Conservation (phyloP, 495 filamentous ascomycete species). For the Halenospora varia region DNA sequence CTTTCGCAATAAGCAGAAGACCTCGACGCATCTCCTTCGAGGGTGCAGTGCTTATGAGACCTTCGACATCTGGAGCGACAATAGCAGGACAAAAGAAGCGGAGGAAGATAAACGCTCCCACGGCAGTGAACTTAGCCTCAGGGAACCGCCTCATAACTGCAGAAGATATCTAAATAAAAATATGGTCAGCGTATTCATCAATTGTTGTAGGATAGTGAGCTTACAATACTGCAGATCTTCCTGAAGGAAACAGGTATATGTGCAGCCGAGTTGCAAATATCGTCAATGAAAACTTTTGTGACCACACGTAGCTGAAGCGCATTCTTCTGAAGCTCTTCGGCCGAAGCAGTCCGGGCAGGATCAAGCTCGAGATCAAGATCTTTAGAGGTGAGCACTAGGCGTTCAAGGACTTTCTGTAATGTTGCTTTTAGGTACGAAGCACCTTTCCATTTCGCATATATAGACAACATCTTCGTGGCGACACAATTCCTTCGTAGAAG, state of each 20-base stretch:
- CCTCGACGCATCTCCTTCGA: conserved; percentile 64
- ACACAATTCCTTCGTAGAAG: conserved; percentile 60
- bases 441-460: conserved; percentile 67
- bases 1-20: conserved; percentile 61
- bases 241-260: conserved; percentile 59
- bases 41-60: conserved; percentile 49
- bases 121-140: conserved; percentile 67
- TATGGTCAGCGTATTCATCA: background rate
- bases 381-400: conserved; percentile 54
- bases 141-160: conserved; percentile 55
- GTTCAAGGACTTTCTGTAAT: conserved; percentile 56
- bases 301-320: conserved; percentile 55
- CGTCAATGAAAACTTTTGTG: conserved; percentile 62
- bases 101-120: conserved; percentile 65
- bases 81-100: conserved; percentile 69
- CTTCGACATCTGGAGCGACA: conserved; percentile 62
- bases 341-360: conserved; percentile 48
- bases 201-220: conserved; percentile 16
- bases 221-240: conserved; percentile 58
- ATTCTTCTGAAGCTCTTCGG: conserved; percentile 57
- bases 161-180: conserved; percentile 41
- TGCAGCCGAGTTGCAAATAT: conserved; percentile 54
- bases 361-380: conserved; percentile 63
- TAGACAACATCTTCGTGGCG: conserved; percentile 63
- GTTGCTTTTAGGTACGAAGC: conserved; percentile 56